Evolutionary conservation across 306 rosid species (phyloP).

Genomic region (Dalbergia cochinchinensis): DNA sequence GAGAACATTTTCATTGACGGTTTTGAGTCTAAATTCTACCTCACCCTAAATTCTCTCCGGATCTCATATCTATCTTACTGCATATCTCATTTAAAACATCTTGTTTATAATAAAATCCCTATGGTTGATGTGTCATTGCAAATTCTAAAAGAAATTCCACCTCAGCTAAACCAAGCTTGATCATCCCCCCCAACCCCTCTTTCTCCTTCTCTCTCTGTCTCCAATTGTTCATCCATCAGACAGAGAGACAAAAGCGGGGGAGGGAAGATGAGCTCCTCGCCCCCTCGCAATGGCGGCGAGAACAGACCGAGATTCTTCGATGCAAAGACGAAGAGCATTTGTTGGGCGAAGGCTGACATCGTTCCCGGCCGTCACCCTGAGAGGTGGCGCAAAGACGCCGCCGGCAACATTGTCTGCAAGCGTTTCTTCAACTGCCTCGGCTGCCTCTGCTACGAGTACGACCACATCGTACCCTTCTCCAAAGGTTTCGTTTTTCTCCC

Average conservation of each 20-base stretch:
- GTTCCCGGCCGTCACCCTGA: slow-evolving; percentile 94
- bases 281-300: slow-evolving; percentile 52
- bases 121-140: not conserved
- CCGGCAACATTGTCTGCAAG: slow-evolving; percentile 89
- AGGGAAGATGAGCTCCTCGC: slow-evolving; percentile 66
- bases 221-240: not conserved
- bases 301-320: slow-evolving; percentile 79
- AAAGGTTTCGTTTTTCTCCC: slow-evolving; percentile 64
- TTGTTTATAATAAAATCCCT: too few relatives aligned
- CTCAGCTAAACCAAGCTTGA: not conserved
- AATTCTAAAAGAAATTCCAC: not conserved
- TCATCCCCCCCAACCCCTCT: too few relatives aligned
- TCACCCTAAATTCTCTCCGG: too few relatives aligned
- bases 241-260: not conserved
- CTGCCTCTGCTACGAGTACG: slow-evolving; percentile 95
- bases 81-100: too few relatives aligned
- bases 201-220: too few relatives aligned
- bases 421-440: slow-evolving; percentile 92
- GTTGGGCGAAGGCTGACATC: slow-evolving; percentile 79
- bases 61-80: too few relatives aligned
- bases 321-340: slow-evolving; percentile 63
- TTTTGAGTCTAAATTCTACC: too few relatives aligned
- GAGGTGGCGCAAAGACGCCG: slow-evolving; percentile 95
- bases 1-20: too few relatives aligned
- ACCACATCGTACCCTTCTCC: slow-evolving; percentile 87